Conservation (phyloP, 129 eudicot genomes). For the Gnaphalium uliginosum region DNA sequence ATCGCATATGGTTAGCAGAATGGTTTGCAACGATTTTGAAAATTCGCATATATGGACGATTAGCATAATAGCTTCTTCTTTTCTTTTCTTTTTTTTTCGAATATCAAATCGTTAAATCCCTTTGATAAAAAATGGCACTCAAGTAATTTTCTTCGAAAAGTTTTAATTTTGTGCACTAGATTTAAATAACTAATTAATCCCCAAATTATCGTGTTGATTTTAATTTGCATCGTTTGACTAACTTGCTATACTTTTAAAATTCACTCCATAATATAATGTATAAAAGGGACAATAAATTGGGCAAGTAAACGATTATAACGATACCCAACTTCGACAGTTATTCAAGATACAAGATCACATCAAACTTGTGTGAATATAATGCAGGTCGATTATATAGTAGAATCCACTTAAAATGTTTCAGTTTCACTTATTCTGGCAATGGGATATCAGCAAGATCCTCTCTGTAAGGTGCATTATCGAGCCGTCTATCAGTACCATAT, state of each 20-base stretch:
- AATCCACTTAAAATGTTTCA: neutral
- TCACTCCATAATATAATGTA: neutral
- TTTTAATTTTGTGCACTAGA: neutral
- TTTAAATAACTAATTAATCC: neutral
- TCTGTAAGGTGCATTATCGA: constrained; percentile 46
- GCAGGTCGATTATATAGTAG: too few relatives aligned
- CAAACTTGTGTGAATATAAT: neutral
- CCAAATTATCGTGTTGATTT: neutral
- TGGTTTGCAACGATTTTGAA: too few relatives aligned
- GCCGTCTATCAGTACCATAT: constrained; percentile 16
- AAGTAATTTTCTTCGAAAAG: neutral
- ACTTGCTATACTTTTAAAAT: neutral
- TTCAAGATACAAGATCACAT: neutral
- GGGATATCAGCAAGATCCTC: constrained; percentile 75
- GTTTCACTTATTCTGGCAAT: constrained; percentile 47
- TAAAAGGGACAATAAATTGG: neutral
- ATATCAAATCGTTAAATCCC: too few relatives aligned
- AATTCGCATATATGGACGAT: too few relatives aligned
- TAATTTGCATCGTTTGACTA: neutral
- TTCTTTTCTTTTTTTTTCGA: too few relatives aligned
- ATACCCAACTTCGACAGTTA: neutral
- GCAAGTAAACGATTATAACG: neutral
- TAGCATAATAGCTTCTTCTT: too few relatives aligned
- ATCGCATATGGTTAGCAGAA: too few relatives aligned
- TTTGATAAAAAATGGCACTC: too few relatives aligned